phyloP scores from a whole-genome alignment of 129 eudicot genomes.

The Lactuca saligna region DNA sequence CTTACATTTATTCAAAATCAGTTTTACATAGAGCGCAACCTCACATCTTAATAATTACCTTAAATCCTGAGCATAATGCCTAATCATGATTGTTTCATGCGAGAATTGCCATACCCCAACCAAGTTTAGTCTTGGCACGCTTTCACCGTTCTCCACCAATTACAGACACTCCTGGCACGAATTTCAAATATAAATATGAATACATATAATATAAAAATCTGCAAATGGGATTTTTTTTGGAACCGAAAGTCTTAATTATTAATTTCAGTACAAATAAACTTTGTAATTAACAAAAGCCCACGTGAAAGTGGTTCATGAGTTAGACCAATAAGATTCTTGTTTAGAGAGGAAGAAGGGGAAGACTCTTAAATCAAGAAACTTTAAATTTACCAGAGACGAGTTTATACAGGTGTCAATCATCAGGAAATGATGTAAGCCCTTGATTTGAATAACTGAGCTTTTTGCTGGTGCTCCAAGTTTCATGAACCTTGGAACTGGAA shows the following conservation, averaged over 20 bases:
- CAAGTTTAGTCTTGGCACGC: constrained; percentile 41
- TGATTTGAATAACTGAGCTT: constrained; percentile 1
- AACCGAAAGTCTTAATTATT: constrained; percentile 16
- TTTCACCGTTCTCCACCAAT: constrained; percentile 37
- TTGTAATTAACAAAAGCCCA: constrained; percentile 51
- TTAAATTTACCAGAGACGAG: constrained; percentile 5
- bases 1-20: neutral
- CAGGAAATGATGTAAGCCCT: constrained; percentile 55
- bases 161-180: constrained; percentile 18
- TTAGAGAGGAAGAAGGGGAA: constrained; percentile 16
- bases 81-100: constrained; percentile 9
- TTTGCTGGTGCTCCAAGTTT: constrained; percentile 1
- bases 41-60: neutral
- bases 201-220: neutral
- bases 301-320: constrained; percentile 50
- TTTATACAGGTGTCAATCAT: constrained; percentile 82
- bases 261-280: constrained; percentile 24
- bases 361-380: constrained; percentile 31
- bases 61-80: neutral
- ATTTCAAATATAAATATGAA: neutral
- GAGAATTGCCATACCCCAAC: constrained; percentile 28
- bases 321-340: constrained; percentile 64
- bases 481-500: neutral
- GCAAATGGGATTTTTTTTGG: constrained; percentile 14
- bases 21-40: neutral